phyloP scores from a whole-genome alignment of 805 yeast species.

The Yarrowia sp. region DNA sequence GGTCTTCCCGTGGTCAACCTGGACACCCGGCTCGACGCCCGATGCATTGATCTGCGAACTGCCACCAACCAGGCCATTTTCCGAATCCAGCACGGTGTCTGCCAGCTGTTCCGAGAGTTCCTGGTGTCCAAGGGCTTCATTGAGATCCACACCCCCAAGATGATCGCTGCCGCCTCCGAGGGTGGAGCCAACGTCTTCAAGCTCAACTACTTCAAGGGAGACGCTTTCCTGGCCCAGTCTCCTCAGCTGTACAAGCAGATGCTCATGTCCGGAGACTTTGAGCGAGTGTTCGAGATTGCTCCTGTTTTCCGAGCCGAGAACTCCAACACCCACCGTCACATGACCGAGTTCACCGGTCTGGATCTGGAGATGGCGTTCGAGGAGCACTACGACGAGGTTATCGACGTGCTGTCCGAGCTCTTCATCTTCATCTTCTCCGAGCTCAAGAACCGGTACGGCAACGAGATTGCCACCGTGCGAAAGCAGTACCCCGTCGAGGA shows the following conservation, averaged over 20 bases:
- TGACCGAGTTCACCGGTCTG: conserved; percentile 98
- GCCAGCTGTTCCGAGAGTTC: conserved; percentile 88
- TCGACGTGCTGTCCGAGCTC: conserved; percentile 67
- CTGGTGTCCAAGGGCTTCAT: conserved; percentile 70
- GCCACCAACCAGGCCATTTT: conserved; percentile 97
- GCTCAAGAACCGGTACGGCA: conserved; percentile 77
- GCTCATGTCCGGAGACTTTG: conserved; percentile 97
- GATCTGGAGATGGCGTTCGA: conserved; percentile 98
- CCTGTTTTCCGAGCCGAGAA: conserved; percentile 99
- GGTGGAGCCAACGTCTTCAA: conserved; percentile 98
- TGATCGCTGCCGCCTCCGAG: conserved; percentile 94
- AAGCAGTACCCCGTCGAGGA: conserved; percentile 97
- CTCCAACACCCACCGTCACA: conserved; percentile 98
- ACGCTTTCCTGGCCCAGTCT: conserved; percentile 95
- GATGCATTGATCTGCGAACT: conserved; percentile 97
- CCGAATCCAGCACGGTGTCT: conserved; percentile 89
- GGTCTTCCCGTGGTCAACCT: conserved; percentile 93
- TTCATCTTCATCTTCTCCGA: conserved; percentile 88
- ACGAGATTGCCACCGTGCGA: conserved; percentile 88
- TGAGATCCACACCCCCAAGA: conserved; percentile 96
- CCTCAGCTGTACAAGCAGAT: conserved; percentile 99
- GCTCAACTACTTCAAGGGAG: conserved; percentile 88
- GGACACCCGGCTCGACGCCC: conserved; percentile 92
- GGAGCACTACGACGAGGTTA: conserved; percentile 95
- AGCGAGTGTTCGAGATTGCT: conserved; percentile 92